A percentile compares a stretch with the other conserved stretches of the same genome.
phyloP scores from a whole-genome alignment of 2,329 filamentous ascomycete genomes.

The Sarocladium oryzae region DNA sequence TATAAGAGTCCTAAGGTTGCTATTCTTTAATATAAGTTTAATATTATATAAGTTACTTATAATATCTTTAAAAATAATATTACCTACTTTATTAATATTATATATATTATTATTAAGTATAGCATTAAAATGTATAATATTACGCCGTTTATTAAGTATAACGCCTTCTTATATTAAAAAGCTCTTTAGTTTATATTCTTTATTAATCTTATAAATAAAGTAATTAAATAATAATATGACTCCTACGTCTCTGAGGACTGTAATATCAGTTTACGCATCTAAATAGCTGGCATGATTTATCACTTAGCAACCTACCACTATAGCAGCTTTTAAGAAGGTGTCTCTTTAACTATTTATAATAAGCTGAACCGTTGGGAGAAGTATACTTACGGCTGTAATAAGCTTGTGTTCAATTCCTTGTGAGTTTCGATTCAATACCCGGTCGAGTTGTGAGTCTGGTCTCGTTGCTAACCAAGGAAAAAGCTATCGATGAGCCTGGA shows the following conservation, averaged over 20 bases:
- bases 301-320: slow-evolving; percentile 63
- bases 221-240: slow-evolving; percentile 60
- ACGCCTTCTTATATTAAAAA: slow-evolving; percentile 65
- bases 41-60: slow-evolving; percentile 69
- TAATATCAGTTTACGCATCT: slow-evolving; percentile 66
- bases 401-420: slow-evolving; percentile 63
- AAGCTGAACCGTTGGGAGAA: slow-evolving; percentile 68
- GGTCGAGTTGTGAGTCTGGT: too few relatives aligned
- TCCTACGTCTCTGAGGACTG: slow-evolving; percentile 73
- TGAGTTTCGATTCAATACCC: neutral
- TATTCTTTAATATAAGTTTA: slow-evolving; percentile 65
- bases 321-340: slow-evolving; percentile 66
- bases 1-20: slow-evolving; percentile 61
- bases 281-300: slow-evolving; percentile 62
- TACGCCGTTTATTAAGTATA: slow-evolving; percentile 71
- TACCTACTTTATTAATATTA: slow-evolving; percentile 72
- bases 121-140: slow-evolving; percentile 65
- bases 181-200: neutral
- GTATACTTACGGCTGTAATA: slow-evolving; percentile 66
- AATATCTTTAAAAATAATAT: slow-evolving; percentile 68
- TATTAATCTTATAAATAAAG: neutral
- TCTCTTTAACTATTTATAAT: slow-evolving; percentile 67
- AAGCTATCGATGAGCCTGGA: slow-evolving; percentile 48
- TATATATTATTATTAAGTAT: slow-evolving; percentile 68
- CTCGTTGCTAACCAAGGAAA: too few relatives aligned